Evolutionary conservation across 2,329 filamentous ascomycete genomes (phyloP).

Genomic region (Trichoderma asperellum): DNA sequence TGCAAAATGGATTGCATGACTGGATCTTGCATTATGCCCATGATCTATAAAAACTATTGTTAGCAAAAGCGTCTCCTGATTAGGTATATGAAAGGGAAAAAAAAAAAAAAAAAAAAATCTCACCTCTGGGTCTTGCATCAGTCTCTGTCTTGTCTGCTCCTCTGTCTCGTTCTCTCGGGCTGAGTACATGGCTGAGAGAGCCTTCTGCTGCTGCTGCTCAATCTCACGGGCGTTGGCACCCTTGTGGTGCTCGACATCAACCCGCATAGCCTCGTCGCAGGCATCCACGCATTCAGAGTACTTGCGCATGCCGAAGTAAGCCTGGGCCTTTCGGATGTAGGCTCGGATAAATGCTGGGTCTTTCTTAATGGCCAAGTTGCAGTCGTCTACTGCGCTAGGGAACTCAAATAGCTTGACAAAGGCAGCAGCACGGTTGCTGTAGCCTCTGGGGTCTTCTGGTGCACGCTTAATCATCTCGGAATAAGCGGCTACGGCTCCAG

Average conservation of each 20-base stretch:
- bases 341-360: constrained; percentile 93
- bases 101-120: constrained; percentile 39
- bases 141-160: constrained; percentile 89
- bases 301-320: constrained; percentile 96
- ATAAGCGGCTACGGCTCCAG: constrained; percentile 91
- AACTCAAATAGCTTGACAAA: constrained; percentile 97
- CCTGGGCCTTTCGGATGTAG: constrained; percentile 95
- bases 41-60: constrained; percentile 60
- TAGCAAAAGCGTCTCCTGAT: neutral
- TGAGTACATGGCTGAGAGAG: constrained; percentile 84
- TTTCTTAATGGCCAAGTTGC: constrained; percentile 85
- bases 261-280: constrained; percentile 76
- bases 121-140: constrained; percentile 89
- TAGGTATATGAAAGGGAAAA: neutral
- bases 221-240: constrained; percentile 89
- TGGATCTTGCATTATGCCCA: constrained; percentile 89
- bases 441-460: constrained; percentile 89
- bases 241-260: constrained; percentile 70
- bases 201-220: constrained; percentile 92
- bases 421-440: constrained; percentile 95
- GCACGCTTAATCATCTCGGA: constrained; percentile 96
- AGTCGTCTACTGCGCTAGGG: constrained; percentile 90
- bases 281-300: constrained; percentile 94
- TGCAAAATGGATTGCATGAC: constrained; percentile 98
- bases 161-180: constrained; percentile 93